Evolutionary conservation across 306 rosid genomes (phyloP).

Genomic region (Oemleria cerasiformis): DNA sequence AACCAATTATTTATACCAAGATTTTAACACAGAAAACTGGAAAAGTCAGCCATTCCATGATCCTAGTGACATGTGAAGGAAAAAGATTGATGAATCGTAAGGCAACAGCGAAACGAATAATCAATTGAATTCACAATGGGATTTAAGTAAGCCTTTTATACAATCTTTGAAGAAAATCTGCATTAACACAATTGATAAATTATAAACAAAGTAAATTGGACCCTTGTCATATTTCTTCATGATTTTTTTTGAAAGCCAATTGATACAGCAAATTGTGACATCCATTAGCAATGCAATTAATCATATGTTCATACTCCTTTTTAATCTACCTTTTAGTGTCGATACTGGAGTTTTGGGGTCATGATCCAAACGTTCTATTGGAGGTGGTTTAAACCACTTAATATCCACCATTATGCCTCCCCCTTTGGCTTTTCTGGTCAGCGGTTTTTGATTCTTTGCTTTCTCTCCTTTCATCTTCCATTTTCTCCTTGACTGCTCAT

Average conservation of each 20-base stretch:
- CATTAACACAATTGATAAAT: neutral
- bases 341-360: constrained; percentile 55
- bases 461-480: constrained; percentile 24
- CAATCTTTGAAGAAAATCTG: no score
- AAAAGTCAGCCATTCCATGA: constrained; percentile 66
- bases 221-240: constrained; percentile 92
- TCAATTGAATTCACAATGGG: neutral
- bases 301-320: neutral
- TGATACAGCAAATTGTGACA: constrained; percentile 59
- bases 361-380: constrained; percentile 53
- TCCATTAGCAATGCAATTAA: constrained; percentile 16
- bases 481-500: constrained; percentile 34
- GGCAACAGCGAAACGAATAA: neutral
- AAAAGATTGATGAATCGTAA: constrained; percentile 20
- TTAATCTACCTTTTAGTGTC: constrained; percentile 49
- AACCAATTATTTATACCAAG: no score
- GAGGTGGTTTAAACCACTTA: constrained; percentile 39
- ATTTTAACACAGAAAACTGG: no score
- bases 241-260: constrained; percentile 70
- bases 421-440: constrained; percentile 4
- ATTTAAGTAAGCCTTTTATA: no score
- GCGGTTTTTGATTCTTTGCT: constrained; percentile 12
- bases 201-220: constrained; percentile 18
- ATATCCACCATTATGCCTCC: neutral
- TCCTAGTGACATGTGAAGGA: constrained; percentile 45